phyloP scores from a whole-genome alignment of 2,329 filamentous ascomycete species.

The Neonectria magnoliae region DNA sequence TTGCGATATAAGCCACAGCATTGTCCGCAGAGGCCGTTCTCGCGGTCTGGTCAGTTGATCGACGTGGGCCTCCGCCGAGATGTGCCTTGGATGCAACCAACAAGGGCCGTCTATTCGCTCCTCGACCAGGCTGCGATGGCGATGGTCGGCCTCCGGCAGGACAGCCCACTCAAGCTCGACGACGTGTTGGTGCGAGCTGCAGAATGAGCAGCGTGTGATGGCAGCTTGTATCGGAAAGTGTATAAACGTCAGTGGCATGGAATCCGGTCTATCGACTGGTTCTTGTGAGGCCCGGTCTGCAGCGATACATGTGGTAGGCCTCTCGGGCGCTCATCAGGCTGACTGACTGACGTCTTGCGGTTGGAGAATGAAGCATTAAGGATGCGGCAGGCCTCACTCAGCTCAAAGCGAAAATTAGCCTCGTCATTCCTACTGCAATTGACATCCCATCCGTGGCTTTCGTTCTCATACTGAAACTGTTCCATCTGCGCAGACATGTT shows the following conservation, averaged over 20 bases:
- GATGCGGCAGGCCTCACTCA: neutral
- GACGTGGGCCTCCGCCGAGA: slow-evolving; percentile 5
- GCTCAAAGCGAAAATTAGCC: too few species aligned
- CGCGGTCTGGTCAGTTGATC: neutral
- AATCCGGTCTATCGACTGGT: neutral
- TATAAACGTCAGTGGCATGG: neutral
- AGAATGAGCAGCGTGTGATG: slow-evolving; percentile 3
- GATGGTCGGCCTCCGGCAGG: slow-evolving; percentile 36
- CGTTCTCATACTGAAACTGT: neutral
- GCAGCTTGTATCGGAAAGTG: slow-evolving; percentile 18
- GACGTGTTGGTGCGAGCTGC: slow-evolving; percentile 21
- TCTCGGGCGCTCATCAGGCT: neutral
- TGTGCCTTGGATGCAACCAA: slow-evolving; percentile 7
- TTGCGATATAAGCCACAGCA: slow-evolving; percentile 6
- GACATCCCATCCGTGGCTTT: neutral
- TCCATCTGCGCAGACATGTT: neutral
- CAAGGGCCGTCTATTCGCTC: slow-evolving; percentile 21
- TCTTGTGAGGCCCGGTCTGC: neutral
- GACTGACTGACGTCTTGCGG: neutral
- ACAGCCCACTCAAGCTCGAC: slow-evolving; percentile 1
- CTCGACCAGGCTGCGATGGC: slow-evolving; percentile 17
- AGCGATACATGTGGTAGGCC: neutral
- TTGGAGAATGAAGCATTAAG: neutral
- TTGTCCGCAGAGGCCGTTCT: neutral
- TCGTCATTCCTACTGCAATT: neutral